Conservation (phyloP, 116 monocot genomes). For the Iris pallida region DNA sequence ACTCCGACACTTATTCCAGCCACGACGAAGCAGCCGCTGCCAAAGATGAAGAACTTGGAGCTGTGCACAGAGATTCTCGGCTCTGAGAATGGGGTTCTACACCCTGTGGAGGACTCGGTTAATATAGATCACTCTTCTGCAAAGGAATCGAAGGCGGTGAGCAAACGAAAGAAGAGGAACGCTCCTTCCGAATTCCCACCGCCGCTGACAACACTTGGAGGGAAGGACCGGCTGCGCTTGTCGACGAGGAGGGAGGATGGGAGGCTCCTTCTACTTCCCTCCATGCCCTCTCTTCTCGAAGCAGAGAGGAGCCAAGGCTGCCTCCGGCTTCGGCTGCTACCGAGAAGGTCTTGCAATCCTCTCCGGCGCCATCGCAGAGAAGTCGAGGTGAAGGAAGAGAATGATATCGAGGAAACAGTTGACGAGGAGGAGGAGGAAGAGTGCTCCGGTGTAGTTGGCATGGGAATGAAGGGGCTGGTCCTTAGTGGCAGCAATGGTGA, state of each 20-base stretch:
- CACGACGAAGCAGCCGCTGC: background rate
- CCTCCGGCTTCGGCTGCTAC: conserved; percentile 15
- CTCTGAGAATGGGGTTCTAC: conserved; percentile 26
- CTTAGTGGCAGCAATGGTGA: too few relatives aligned
- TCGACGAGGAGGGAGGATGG: conserved; percentile 21
- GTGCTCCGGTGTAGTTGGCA: background rate
- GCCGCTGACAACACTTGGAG: conserved; percentile 20
- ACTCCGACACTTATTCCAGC: too few relatives aligned
- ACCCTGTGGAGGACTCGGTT: background rate
- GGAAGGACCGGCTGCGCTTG: conserved; percentile 7
- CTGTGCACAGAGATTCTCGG: conserved; percentile 33
- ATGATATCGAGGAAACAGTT: background rate
- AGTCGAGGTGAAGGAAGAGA: conserved; percentile 9
- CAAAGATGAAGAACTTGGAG: conserved; percentile 15
- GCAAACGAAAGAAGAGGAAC: background rate
- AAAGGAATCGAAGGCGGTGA: background rate
- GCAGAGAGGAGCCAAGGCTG: conserved; percentile 29
- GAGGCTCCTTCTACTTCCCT: conserved; percentile 19
- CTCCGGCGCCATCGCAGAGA: background rate
- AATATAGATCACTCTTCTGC: background rate
- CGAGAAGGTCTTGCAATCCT: background rate
- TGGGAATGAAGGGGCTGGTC: too few relatives aligned
- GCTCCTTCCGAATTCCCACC: conserved; percentile 21
- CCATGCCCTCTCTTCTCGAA: conserved; percentile 10
- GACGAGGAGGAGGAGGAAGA: background rate